Evolutionary conservation across 371 early-diverging fungal species (phyloP).

Genomic region (Mucor sp.): DNA sequence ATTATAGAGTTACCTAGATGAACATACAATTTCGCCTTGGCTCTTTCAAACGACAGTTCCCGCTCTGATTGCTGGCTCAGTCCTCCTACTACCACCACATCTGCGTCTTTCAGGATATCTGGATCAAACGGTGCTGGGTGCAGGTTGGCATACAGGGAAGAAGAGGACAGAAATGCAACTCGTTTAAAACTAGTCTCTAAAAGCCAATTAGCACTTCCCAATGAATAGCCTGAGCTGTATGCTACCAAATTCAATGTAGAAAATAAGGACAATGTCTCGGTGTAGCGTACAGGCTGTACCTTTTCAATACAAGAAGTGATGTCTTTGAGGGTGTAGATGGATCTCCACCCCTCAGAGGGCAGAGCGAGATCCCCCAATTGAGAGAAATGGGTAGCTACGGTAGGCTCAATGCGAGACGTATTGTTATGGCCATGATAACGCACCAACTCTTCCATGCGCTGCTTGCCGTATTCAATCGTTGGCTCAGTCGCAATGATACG

Average conservation of each 20-base stretch:
- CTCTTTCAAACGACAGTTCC: constrained; percentile 19
- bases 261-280: constrained; percentile 49
- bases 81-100: constrained; percentile 57
- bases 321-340: constrained; percentile 62
- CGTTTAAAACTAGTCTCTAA: constrained; percentile 63
- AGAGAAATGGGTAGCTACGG: constrained; percentile 24
- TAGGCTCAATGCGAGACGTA: constrained; percentile 24
- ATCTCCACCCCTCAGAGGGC: constrained; percentile 37
- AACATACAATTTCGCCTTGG: constrained; percentile 25
- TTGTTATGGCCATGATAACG: constrained; percentile 47
- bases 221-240: constrained; percentile 66
- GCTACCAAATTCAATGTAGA: constrained; percentile 52
- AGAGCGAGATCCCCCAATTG: constrained; percentile 8
- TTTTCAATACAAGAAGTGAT: constrained; percentile 64
- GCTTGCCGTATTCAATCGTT: constrained; percentile 18
- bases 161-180: constrained; percentile 69
- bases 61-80: constrained; percentile 22
- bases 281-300: constrained; percentile 66
- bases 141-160: constrained; percentile 59
- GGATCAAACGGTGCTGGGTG: constrained; percentile 76
- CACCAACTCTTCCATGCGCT: constrained; percentile 71
- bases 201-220: constrained; percentile 78
- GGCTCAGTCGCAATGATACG: constrained; percentile 23
- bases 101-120: constrained; percentile 56
- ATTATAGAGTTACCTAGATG: constrained; percentile 33